Conservation (phyloP, 352 stramenopile genomes). For the Pythium rishiriense region DNA sequence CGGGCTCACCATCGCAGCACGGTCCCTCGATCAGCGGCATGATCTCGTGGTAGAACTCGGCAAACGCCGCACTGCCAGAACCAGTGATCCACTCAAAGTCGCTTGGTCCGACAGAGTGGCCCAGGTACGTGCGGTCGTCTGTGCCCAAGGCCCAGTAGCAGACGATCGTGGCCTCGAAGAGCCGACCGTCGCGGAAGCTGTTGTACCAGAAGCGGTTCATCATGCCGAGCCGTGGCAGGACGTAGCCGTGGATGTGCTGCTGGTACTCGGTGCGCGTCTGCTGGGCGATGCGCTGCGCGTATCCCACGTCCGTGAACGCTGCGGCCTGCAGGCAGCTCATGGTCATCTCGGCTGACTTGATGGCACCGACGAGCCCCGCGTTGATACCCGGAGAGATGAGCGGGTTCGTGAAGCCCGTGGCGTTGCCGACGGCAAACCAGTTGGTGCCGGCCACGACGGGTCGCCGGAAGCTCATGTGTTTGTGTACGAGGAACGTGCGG, state of each 20-base stretch:
- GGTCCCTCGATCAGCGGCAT: constrained; percentile 11
- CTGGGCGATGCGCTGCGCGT: neutral
- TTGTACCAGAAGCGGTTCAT: constrained; percentile 15
- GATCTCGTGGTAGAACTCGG: constrained; percentile 9
- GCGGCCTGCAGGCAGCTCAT: constrained; percentile 2
- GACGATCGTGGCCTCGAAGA: constrained; percentile 2
- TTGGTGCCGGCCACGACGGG: constrained; percentile 9
- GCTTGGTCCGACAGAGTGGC: neutral
- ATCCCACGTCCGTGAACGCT: neutral
- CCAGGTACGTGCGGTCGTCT: neutral
- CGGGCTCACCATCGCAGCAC: constrained; percentile 4
- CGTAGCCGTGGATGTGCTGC: constrained; percentile 8
- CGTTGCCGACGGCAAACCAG: constrained; percentile 16
- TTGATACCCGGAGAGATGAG: constrained; percentile 15
- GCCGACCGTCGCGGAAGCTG: constrained; percentile 10
- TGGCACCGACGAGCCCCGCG: neutral
- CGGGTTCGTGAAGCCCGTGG: constrained; percentile 15
- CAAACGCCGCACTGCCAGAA: neutral
- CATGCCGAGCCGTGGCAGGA: constrained; percentile 4
- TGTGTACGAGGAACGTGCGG: constrained; percentile 16
- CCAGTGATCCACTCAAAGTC: constrained; percentile 12
- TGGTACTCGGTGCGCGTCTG: constrained; percentile 4
- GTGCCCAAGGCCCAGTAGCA: neutral
- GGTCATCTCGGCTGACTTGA: constrained; percentile 10
- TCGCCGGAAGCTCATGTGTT: constrained; percentile 8